Evolutionary conservation across 148 eudicot genomes (phyloP).

Genomic region (Simmondsia chinensis): DNA sequence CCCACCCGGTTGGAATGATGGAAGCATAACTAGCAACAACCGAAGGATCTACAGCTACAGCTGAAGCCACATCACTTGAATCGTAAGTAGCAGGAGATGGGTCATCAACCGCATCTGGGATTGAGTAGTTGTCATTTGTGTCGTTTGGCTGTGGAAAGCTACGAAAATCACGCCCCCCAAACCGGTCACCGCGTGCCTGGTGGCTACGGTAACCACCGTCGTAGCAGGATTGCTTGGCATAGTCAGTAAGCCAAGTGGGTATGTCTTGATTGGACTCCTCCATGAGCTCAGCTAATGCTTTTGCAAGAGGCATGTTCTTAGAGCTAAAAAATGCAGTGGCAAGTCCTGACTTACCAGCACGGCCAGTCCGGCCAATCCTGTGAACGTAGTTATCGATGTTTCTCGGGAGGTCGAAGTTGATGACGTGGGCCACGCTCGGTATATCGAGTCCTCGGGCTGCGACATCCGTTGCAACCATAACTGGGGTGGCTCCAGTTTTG

Average conservation of each 20-base stretch:
- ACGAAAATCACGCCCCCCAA: conserved; percentile 49
- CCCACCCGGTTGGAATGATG: too few relatives aligned
- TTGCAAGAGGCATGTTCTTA: conserved; percentile 45
- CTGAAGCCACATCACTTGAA: too few relatives aligned
- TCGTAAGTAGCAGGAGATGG: too few relatives aligned
- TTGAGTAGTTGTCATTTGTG: too few relatives aligned
- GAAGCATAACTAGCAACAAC: too few relatives aligned
- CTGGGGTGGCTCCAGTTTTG: conserved; percentile 56
- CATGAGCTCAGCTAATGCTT: conserved; percentile 52
- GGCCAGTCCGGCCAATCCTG: conserved; percentile 70
- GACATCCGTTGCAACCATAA: conserved; percentile 78
- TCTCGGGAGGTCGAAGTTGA: conserved; percentile 64
- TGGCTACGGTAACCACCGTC: conserved; percentile 24
- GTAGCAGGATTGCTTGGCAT: conserved; percentile 27
- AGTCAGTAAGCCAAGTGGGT: conserved; percentile 51
- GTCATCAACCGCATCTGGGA: too few relatives aligned
- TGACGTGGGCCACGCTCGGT: conserved; percentile 64
- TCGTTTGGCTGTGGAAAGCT: too few relatives aligned
- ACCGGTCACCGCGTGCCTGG: conserved; percentile 32
- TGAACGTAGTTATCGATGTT: conserved; percentile 68
- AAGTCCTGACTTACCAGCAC: conserved; percentile 67
- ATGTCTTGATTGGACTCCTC: conserved; percentile 54
- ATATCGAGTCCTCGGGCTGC: conserved; percentile 72
- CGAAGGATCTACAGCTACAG: too few relatives aligned
- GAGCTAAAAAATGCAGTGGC: conserved; percentile 72